Conservation (phyloP, 176 grass and related monocot species). For the Miscanthus lutarioriparius region DNA sequence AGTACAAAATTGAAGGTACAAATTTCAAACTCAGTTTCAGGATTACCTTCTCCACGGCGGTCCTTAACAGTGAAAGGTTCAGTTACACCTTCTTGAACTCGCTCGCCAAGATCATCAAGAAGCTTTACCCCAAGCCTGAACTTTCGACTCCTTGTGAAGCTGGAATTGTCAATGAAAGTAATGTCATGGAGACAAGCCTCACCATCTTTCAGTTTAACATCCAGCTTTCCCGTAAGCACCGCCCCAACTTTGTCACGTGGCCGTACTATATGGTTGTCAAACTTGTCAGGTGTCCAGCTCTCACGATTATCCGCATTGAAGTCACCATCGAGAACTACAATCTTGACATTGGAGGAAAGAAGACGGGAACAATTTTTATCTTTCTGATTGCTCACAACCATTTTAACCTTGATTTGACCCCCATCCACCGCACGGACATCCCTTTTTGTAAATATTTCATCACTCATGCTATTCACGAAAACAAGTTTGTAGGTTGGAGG, state of each 20-base stretch:
- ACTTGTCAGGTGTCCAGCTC: slow-evolving; percentile 42
- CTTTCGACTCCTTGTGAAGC: slow-evolving; percentile 39
- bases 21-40: not conserved
- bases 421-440: not conserved
- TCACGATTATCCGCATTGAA: slow-evolving; percentile 33
- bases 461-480: slow-evolving; percentile 29
- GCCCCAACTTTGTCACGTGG: slow-evolving; percentile 36
- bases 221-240: slow-evolving; percentile 37
- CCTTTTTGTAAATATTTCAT: slow-evolving; percentile 42
- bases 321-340: slow-evolving; percentile 57
- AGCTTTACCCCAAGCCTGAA: slow-evolving; percentile 53
- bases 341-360: slow-evolving; percentile 41
- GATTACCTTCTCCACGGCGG: slow-evolving; percentile 53
- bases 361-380: not conserved
- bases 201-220: slow-evolving; percentile 40
- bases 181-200: not conserved
- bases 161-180: slow-evolving; percentile 58
- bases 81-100: slow-evolving; percentile 46
- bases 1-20: not conserved
- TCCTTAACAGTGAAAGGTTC: slow-evolving; percentile 56
- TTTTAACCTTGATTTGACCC: slow-evolving; percentile 24
- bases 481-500: slow-evolving; percentile 31
- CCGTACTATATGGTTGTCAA: slow-evolving; percentile 22
- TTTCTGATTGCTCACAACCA: not conserved
- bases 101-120: slow-evolving; percentile 16